Evolutionary conservation across 139 green algal genomes (phyloP).

Genomic region (Protoeuglena noctilucae): DNA sequence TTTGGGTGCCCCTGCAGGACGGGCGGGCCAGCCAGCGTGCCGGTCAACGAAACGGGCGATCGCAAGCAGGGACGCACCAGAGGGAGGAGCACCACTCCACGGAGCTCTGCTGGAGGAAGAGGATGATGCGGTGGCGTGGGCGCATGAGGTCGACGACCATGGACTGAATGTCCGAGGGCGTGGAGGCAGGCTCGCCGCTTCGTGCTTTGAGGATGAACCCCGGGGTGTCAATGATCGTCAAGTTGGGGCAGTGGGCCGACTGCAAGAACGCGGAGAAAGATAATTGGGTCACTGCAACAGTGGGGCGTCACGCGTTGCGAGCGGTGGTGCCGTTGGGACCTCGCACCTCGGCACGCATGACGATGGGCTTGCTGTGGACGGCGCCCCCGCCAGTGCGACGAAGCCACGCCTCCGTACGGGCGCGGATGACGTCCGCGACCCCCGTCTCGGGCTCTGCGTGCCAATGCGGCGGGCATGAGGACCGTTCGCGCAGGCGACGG

Average conservation of each 20-base stretch:
- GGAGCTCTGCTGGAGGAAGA: slow-evolving; percentile 84
- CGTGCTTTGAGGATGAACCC: slow-evolving; percentile 82
- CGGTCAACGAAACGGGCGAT: too few species aligned
- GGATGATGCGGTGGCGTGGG: slow-evolving; percentile 48
- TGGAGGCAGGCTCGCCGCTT: slow-evolving; percentile 62
- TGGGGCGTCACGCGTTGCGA: too few species aligned
- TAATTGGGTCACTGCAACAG: too few species aligned
- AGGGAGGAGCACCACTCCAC: slow-evolving; percentile 84
- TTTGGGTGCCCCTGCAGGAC: too few species aligned
- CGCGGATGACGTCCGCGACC: slow-evolving; percentile 58
- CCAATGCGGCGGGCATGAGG: too few species aligned
- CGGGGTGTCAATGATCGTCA: slow-evolving; percentile 86
- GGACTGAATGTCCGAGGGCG: slow-evolving; percentile 61
- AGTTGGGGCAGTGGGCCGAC: slow-evolving; percentile 68
- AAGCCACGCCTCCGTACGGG: slow-evolving; percentile 65
- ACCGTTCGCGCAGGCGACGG: too few species aligned
- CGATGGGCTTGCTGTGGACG: slow-evolving; percentile 60
- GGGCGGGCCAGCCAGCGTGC: too few species aligned
- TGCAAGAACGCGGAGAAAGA: too few species aligned
- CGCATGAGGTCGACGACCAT: not conserved
- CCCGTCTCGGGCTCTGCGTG: too few species aligned
- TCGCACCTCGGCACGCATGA: slow-evolving; percentile 65
- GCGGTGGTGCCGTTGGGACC: slow-evolving; percentile 28
- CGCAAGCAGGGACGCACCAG: too few species aligned
- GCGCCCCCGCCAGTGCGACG: slow-evolving; percentile 31